Percentiles rank a stretch among this genome's conserved stretches.
These are phyloP conservation scores for Chlamydomonas sphaeroides DNA, from an alignment of 139 green algal species.

Conservation along the genomic window DNA sequence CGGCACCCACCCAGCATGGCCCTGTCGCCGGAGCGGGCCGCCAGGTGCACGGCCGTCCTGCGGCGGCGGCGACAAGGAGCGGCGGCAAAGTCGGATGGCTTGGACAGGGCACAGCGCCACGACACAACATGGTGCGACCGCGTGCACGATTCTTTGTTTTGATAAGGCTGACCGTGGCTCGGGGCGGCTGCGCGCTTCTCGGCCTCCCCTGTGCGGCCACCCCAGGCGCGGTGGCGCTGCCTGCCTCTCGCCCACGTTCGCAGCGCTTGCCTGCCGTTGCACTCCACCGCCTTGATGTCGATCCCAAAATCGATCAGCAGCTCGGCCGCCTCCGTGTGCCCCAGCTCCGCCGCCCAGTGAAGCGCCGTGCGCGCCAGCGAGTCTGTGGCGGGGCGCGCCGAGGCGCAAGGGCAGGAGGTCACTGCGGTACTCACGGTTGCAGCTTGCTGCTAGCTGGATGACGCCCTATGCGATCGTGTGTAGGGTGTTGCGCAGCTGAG, in stretches of 20 bases:
- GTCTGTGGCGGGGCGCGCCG: too few species aligned
- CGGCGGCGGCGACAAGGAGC: background rate
- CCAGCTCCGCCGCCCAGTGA: conserved; percentile 37
- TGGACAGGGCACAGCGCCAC: too few species aligned
- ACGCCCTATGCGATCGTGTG: too few species aligned
- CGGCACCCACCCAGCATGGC: conserved; percentile 5
- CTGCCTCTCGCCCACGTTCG: background rate
- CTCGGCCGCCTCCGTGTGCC: background rate
- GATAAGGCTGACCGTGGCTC: too few species aligned
- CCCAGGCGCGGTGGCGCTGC: too few species aligned
- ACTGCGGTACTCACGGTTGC: too few species aligned
- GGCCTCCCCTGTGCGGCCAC: background rate
- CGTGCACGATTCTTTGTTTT: background rate
- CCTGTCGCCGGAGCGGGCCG: background rate
- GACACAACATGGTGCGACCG: background rate
- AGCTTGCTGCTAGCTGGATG: too few species aligned
- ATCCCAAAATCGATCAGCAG: conserved; percentile 32
- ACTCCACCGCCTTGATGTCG: conserved; percentile 34
- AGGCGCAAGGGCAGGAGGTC: too few species aligned
- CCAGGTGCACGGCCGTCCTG: conserved; percentile 36
- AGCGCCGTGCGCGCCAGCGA: conserved; percentile 6
- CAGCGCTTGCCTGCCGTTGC: conserved; percentile 29
- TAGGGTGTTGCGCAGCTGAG: too few species aligned
- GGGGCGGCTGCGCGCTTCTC: too few species aligned
- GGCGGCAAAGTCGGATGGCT: background rate